phyloP scores from a whole-genome alignment of 2,329 filamentous ascomycete species.

The Aspergillus latus region DNA sequence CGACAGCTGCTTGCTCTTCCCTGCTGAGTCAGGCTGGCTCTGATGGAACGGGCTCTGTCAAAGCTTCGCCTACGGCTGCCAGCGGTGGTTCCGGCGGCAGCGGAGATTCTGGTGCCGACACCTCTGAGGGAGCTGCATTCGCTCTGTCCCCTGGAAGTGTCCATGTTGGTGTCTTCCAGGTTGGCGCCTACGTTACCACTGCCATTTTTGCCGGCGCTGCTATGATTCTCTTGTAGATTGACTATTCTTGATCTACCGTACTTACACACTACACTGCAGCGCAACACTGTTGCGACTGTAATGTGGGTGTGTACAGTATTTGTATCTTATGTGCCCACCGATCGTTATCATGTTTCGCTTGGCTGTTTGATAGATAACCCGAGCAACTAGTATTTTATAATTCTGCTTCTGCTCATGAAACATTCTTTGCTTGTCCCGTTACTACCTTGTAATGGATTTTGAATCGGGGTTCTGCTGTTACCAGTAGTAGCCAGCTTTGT shows the following conservation, averaged over 20 bases:
- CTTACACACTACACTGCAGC: neutral
- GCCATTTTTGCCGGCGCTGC: slow-evolving; percentile 42
- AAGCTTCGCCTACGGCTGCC: slow-evolving; percentile 32
- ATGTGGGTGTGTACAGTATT: neutral
- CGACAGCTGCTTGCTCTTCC: slow-evolving; percentile 36
- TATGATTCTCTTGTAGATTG: slow-evolving; percentile 44
- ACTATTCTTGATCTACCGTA: neutral
- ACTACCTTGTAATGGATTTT: slow-evolving; percentile 1
- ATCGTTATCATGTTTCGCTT: neutral
- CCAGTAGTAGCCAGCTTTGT: neutral
- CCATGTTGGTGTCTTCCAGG: slow-evolving; percentile 35
- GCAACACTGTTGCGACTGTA: neutral
- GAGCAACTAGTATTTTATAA: neutral
- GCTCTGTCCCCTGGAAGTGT: slow-evolving; percentile 27
- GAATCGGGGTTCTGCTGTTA: neutral
- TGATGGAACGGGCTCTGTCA: slow-evolving; percentile 39
- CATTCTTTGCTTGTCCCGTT: neutral
- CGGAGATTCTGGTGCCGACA: neutral
- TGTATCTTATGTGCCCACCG: neutral
- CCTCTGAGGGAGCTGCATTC: slow-evolving; percentile 31
- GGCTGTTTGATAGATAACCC: neutral
- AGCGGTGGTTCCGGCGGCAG: slow-evolving; percentile 12
- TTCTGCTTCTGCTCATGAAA: neutral
- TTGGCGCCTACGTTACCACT: slow-evolving; percentile 40
- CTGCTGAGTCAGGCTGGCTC: slow-evolving; percentile 41